Percentiles rank a stretch among this genome's conserved stretches.
These are phyloP conservation scores for Sugiyamaella sp. DNA, from an alignment of 1,139 yeast species.

Conservation along the genomic window DNA sequence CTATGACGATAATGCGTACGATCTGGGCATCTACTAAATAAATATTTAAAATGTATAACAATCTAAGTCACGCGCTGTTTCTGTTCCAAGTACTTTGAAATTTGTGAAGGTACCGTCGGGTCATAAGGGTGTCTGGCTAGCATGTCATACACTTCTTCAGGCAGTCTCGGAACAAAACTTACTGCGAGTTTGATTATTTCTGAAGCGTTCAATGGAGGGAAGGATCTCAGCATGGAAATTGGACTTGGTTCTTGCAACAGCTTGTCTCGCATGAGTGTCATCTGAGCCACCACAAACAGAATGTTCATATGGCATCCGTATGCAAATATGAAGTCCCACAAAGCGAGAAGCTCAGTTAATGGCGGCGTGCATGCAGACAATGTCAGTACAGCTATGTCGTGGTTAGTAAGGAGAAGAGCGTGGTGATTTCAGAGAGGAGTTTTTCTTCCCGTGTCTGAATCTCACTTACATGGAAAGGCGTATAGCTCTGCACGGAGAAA, in stretches of 20 bases:
- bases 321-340: conserved; percentile 92
- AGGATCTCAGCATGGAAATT: conserved; percentile 70
- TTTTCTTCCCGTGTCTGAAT: too few species aligned
- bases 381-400: conserved; percentile 60
- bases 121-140: conserved; percentile 76
- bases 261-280: conserved; percentile 66
- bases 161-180: conserved; percentile 78
- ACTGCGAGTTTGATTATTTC: conserved; percentile 78
- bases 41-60: background rate
- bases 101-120: conserved; percentile 29
- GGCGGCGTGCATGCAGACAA: conserved; percentile 92
- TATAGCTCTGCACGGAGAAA: conserved; percentile 78
- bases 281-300: conserved; percentile 80
- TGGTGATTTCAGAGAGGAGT: background rate
- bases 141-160: conserved; percentile 66
- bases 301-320: conserved; percentile 90
- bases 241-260: conserved; percentile 66
- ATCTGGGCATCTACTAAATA: conserved; percentile 38
- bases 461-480: conserved; percentile 70
- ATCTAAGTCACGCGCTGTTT: background rate
- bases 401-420: conserved; percentile 19
- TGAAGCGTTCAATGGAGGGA: conserved; percentile 72
- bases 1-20: conserved; percentile 58
- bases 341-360: conserved; percentile 65
- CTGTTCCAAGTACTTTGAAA: conserved; percentile 16